Conservation (phyloP, 495 filamentous ascomycete genomes). For the Aspergillus heteromorphus region DNA sequence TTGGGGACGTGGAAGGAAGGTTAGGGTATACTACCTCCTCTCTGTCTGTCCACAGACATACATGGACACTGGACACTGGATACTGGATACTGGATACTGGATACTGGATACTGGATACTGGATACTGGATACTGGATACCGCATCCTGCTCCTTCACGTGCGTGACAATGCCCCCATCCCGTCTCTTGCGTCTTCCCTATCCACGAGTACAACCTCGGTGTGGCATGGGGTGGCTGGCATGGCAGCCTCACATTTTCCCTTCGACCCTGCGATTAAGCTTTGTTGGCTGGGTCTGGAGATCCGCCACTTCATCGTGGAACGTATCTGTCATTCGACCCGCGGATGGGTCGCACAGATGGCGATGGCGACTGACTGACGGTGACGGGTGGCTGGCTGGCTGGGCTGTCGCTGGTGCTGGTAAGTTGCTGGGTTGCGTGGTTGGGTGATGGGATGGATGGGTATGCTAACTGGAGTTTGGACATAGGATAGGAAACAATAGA, state of each 20-base stretch:
- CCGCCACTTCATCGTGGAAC: slow-evolving; percentile 17
- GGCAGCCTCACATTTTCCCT: slow-evolving; percentile 16
- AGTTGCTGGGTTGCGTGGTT: too few relatives aligned
- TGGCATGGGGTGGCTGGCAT: slow-evolving; percentile 2
- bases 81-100: too few relatives aligned
- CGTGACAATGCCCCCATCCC: too few relatives aligned
- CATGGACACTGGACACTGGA: too few relatives aligned
- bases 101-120: not conserved
- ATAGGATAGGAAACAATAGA: too few relatives aligned
- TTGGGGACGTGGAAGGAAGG: too few relatives aligned
- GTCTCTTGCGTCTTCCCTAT: not conserved
- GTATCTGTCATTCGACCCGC: slow-evolving; percentile 7
- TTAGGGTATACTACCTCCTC: too few relatives aligned
- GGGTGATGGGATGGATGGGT: too few relatives aligned
- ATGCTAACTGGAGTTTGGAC: too few relatives aligned
- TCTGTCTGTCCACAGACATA: too few relatives aligned
- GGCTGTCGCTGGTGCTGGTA: too few relatives aligned
- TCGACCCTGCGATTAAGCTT: slow-evolving; percentile 7
- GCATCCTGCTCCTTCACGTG: not conserved
- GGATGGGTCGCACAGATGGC: slow-evolving; percentile 11
- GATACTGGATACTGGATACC: too few relatives aligned
- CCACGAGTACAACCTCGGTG: not conserved
- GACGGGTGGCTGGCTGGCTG: slow-evolving; percentile 6
- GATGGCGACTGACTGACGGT: slow-evolving; percentile 2
- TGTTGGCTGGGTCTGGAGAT: slow-evolving; percentile 3